Conservation (phyloP, 768 basidiomycete species). For the Trametes maxima region DNA sequence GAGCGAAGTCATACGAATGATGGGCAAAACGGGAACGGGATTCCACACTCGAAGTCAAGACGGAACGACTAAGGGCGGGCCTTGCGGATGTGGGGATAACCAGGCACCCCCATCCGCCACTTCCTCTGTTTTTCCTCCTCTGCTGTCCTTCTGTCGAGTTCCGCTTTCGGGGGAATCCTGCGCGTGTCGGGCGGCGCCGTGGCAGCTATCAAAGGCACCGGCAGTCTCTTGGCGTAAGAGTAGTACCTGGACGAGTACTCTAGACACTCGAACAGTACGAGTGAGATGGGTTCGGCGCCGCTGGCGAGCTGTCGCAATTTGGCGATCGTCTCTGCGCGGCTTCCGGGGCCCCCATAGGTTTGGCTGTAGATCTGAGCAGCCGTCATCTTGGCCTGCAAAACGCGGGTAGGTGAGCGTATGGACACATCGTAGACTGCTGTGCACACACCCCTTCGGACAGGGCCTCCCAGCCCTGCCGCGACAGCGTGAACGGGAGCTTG, state of each 20-base stretch:
- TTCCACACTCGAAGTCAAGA: no score
- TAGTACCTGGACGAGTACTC: not conserved
- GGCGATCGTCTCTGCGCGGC: not conserved
- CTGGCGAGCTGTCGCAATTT: not conserved
- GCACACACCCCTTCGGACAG: not conserved
- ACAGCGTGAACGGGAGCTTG: not conserved
- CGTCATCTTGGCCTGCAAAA: not conserved
- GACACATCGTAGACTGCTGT: not conserved
- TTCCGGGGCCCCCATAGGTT: not conserved
- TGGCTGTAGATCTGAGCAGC: not conserved
- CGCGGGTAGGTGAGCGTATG: not conserved
- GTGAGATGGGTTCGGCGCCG: not conserved
- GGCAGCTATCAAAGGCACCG: not conserved
- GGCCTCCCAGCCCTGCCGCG: not conserved
- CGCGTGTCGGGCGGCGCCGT: no score
- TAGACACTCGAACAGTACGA: slow-evolving; percentile 2
- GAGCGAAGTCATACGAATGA: not conserved
- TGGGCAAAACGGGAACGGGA: no score
- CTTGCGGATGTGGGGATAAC: not conserved
- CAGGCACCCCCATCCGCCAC: no score
- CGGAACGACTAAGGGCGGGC: no score
- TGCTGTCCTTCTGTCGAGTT: no score
- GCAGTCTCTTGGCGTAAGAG: not conserved
- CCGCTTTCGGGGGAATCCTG: no score
- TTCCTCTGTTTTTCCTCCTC: no score